These are phyloP conservation scores for Yamadazyma akitaensis DNA, from an alignment of 805 yeast genomes.

Conservation along the genomic window DNA sequence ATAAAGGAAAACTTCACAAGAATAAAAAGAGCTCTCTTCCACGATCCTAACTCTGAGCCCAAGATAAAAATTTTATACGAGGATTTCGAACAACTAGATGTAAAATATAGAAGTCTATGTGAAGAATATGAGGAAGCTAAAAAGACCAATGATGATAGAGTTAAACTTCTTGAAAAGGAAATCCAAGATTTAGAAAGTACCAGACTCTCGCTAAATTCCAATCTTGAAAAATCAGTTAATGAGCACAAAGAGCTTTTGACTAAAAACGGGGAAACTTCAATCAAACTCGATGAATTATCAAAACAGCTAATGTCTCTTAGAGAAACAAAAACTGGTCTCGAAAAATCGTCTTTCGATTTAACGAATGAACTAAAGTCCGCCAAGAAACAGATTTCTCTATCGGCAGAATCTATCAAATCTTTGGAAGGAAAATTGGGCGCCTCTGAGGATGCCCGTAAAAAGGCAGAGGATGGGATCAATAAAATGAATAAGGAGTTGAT, in stretches of 20 bases:
- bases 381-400: slow-evolving; percentile 21
- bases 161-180: slow-evolving; percentile 18
- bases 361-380: slow-evolving; percentile 31
- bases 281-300: slow-evolving; percentile 9
- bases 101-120: slow-evolving; percentile 26
- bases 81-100: slow-evolving; percentile 46
- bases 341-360: slow-evolving; percentile 25
- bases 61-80: slow-evolving; percentile 61
- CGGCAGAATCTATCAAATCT: slow-evolving; percentile 25
- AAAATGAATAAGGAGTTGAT: slow-evolving; percentile 85
- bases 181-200: slow-evolving; percentile 15
- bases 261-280: slow-evolving; percentile 18
- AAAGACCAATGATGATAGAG: slow-evolving; percentile 16
- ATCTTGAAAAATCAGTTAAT: slow-evolving; percentile 18
- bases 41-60: slow-evolving; percentile 75
- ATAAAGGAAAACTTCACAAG: slow-evolving; percentile 68
- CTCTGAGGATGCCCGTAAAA: slow-evolving; percentile 45
- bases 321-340: slow-evolving; percentile 28
- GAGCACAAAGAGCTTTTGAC: slow-evolving; percentile 19
- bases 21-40: slow-evolving; percentile 65
- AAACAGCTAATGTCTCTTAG: slow-evolving; percentile 23
- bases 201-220: slow-evolving; percentile 14
- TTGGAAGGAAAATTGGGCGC: slow-evolving; percentile 30
- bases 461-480: slow-evolving; percentile 83
- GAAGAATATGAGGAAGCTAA: slow-evolving; percentile 22